Evolutionary conservation across 179 eudicot species (phyloP).

Genomic region (Sideroxylon spinosum): DNA sequence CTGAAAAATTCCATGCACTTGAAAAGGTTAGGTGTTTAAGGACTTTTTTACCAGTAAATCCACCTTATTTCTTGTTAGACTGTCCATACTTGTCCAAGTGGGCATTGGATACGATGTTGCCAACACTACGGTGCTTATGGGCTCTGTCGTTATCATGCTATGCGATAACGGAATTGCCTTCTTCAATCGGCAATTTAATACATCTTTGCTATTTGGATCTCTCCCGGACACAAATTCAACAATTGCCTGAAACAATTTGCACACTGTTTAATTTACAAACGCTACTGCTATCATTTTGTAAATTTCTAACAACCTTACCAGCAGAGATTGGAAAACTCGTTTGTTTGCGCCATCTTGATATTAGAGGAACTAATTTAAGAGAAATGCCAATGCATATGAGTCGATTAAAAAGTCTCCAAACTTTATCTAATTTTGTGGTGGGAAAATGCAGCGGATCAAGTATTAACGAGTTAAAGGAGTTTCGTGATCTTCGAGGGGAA

Average conservation of each 20-base stretch:
- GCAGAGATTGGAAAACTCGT: not conserved
- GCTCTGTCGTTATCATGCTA: slow-evolving; percentile 13
- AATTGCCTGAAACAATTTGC: slow-evolving; percentile 14
- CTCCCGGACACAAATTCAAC: not conserved
- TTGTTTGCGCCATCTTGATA: slow-evolving; percentile 14
- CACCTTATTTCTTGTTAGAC: too few relatives aligned
- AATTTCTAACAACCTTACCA: slow-evolving; percentile 6
- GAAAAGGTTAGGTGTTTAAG: slow-evolving; percentile 4
- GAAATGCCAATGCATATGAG: slow-evolving; percentile 15
- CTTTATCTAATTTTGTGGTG: slow-evolving; percentile 5
- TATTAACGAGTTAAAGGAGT: not conserved
- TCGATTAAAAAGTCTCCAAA: slow-evolving; percentile 2
- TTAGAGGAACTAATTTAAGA: not conserved
- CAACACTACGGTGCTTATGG: slow-evolving; percentile 2
- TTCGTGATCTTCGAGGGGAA: not conserved
- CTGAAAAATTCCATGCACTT: not conserved
- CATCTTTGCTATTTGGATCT: slow-evolving; percentile 21
- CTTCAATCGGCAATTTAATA: slow-evolving; percentile 10
- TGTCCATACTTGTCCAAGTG: not conserved
- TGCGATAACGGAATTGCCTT: not conserved
- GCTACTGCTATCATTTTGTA: slow-evolving; percentile 2
- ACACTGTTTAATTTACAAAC: slow-evolving; percentile 20
- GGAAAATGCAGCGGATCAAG: not conserved
- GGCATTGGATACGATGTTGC: not conserved
- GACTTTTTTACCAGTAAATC: slow-evolving; percentile 13